Percentiles rank a stretch among this genome's conserved stretches.
phyloP scores from a whole-genome alignment of 2,329 filamentous ascomycete species.

The Neonectria ditissima region DNA sequence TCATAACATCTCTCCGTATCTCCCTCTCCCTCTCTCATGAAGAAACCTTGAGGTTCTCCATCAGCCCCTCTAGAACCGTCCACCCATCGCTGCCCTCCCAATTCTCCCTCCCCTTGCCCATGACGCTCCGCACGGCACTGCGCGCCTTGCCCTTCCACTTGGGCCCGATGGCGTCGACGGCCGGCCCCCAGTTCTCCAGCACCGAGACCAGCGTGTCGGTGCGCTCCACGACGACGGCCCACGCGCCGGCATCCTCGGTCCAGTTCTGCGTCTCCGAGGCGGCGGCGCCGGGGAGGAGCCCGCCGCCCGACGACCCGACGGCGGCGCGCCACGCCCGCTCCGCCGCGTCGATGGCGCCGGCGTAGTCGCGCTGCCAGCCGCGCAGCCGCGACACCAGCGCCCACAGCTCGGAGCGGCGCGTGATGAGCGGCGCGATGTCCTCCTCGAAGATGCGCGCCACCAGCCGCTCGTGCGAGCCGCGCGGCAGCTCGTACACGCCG shows the following conservation, averaged over 20 bases:
- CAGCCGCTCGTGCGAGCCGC: conserved; percentile 71
- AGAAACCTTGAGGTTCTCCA: conserved; percentile 65
- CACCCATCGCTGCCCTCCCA: conserved; percentile 85
- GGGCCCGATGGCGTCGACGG: conserved; percentile 75
- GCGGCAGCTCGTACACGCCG: conserved; percentile 53
- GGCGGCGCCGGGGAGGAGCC: conserved; percentile 58
- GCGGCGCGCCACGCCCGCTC: conserved; percentile 91
- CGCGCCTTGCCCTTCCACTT: conserved; percentile 92
- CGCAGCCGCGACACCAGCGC: conserved; percentile 77
- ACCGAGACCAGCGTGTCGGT: conserved; percentile 86
- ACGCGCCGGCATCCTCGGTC: conserved; percentile 70
- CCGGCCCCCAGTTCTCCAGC: conserved; percentile 81
- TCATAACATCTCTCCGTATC: background rate
- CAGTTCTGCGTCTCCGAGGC: conserved; percentile 53
- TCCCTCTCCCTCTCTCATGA: conserved; percentile 2
- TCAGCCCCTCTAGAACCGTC: conserved; percentile 67
- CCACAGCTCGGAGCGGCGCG: conserved; percentile 82
- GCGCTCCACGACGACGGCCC: conserved; percentile 78
- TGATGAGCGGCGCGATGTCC: conserved; percentile 84
- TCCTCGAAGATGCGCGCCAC: conserved; percentile 80
- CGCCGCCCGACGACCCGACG: conserved; percentile 61
- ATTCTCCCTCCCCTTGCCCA: conserved; percentile 81
- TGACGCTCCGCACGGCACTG: conserved; percentile 83
- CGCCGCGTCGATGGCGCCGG: conserved; percentile 81
- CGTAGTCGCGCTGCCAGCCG: conserved; percentile 77